Evolutionary conservation across 1,284 basidiomycete species (phyloP).

Genomic region (Fomitopsis palustris): DNA sequence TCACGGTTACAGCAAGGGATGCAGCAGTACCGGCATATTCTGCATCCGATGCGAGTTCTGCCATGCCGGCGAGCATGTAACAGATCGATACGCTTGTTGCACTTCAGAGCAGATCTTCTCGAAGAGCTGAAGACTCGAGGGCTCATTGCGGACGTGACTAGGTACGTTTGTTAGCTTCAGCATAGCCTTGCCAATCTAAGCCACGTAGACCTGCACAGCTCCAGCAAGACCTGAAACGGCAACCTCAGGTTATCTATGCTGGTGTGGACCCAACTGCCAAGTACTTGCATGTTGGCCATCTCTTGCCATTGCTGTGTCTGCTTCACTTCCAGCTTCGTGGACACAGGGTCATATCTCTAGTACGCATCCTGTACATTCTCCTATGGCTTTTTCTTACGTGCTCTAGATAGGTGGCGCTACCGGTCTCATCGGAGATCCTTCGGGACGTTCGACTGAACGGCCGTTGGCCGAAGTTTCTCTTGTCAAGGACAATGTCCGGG

Average conservation of each 20-base stretch:
- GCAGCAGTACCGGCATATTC: constrained; percentile 10
- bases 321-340: constrained; percentile 86
- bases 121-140: constrained; percentile 28
- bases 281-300: constrained; percentile 91
- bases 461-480: constrained; percentile 58
- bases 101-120: constrained; percentile 20
- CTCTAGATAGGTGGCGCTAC: constrained; percentile 94
- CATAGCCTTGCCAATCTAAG: constrained; percentile 1
- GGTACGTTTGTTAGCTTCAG: constrained; percentile 14
- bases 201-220: constrained; percentile 31
- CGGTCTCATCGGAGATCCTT: constrained; percentile 95
- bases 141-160: constrained; percentile 31
- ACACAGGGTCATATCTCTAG: constrained; percentile 77
- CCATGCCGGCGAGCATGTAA: background rate
- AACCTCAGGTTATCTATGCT: constrained; percentile 69
- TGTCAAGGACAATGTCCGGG: constrained; percentile 66
- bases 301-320: constrained; percentile 84
- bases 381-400: background rate
- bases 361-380: constrained; percentile 5
- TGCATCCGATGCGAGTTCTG: background rate
- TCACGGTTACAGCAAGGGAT: constrained; percentile 5
- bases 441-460: constrained; percentile 84
- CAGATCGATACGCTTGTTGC: constrained; percentile 15
- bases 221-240: constrained; percentile 28
- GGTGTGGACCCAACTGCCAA: constrained; percentile 92